A percentile compares a stretch with the other conserved stretches of the same genome.
Evolutionary conservation across 2,329 filamentous ascomycete species (phyloP).

Genomic region (Leptographium wingfieldii): DNA sequence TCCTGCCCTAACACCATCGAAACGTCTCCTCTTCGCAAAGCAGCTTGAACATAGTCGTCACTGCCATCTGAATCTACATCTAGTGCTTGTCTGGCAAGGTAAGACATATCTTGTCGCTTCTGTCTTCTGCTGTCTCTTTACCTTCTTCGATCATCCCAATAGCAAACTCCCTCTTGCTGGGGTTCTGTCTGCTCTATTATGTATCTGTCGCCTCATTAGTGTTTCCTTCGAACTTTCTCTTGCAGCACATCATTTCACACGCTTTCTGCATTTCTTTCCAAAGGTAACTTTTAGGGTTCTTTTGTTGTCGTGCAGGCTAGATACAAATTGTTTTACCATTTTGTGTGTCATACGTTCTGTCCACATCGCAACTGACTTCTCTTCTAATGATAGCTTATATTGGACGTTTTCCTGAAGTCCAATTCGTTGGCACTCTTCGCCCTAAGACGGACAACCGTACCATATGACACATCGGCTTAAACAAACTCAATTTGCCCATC

Average conservation of each 20-base stretch:
- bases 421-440: background rate
- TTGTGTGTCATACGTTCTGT: background rate
- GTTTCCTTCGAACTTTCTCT: background rate
- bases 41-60: background rate
- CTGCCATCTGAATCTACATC: background rate
- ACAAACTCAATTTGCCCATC: background rate
- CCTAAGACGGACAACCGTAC: background rate
- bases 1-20: background rate
- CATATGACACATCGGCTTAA: background rate
- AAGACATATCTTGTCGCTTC: background rate
- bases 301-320: background rate
- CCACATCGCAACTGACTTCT: background rate
- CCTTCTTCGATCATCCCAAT: background rate
- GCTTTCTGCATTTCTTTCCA: background rate
- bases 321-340: background rate
- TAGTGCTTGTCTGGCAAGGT: background rate
- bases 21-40: background rate
- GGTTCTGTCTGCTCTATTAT: background rate
- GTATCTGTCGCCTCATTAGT: background rate
- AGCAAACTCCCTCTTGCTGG: background rate
- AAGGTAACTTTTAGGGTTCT: too few relatives aligned
- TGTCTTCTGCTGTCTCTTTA: background rate
- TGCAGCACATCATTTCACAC: background rate
- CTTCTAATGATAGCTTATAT: background rate
- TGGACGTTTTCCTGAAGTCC: background rate